A percentile compares a stretch with the other conserved stretches of the same genome.
Evolutionary conservation across 2,329 filamentous ascomycete genomes (phyloP).

Genomic region (Acrocalymma vagum): DNA sequence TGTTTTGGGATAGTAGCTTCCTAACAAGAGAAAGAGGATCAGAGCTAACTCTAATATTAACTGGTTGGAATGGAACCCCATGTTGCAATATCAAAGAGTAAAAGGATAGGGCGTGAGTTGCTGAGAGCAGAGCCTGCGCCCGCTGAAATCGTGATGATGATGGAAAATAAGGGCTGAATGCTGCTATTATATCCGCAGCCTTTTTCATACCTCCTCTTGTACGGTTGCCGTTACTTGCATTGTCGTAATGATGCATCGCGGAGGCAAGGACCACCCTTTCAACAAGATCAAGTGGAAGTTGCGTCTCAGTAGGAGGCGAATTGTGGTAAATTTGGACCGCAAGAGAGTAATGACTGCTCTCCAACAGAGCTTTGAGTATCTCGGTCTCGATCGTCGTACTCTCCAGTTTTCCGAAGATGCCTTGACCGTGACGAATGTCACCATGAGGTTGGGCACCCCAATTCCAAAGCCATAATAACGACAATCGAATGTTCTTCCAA

Average conservation of each 20-base stretch:
- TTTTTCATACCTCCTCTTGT: constrained; percentile 80
- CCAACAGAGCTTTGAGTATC: constrained; percentile 73
- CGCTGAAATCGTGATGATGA: constrained; percentile 62
- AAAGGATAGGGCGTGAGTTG: constrained; percentile 77
- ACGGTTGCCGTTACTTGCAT: constrained; percentile 81
- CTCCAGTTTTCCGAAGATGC: constrained; percentile 66
- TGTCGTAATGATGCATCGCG: constrained; percentile 78
- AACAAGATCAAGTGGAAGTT: constrained; percentile 62
- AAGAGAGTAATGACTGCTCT: constrained; percentile 69
- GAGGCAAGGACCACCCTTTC: constrained; percentile 69
- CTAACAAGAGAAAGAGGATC: constrained; percentile 78
- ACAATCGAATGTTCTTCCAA: constrained; percentile 62
- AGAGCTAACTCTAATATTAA: constrained; percentile 77
- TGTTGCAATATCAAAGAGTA: constrained; percentile 82
- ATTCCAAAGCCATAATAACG: constrained; percentile 76
- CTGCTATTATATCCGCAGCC: constrained; percentile 67
- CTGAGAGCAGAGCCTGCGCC: constrained; percentile 71
- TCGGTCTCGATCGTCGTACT: constrained; percentile 73
- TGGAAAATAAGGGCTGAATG: constrained; percentile 68
- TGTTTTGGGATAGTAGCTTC: constrained; percentile 79
- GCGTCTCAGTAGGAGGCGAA: constrained; percentile 59
- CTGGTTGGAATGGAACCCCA: constrained; percentile 80
- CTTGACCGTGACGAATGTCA: constrained; percentile 50
- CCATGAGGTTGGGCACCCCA: constrained; percentile 68
- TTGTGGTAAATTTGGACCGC: constrained; percentile 67